Percentiles rank a stretch among this genome's conserved stretches.
These are phyloP conservation scores for Aspergillus jensenii DNA, from an alignment of 2,329 filamentous ascomycete species.

Conservation along the genomic window DNA sequence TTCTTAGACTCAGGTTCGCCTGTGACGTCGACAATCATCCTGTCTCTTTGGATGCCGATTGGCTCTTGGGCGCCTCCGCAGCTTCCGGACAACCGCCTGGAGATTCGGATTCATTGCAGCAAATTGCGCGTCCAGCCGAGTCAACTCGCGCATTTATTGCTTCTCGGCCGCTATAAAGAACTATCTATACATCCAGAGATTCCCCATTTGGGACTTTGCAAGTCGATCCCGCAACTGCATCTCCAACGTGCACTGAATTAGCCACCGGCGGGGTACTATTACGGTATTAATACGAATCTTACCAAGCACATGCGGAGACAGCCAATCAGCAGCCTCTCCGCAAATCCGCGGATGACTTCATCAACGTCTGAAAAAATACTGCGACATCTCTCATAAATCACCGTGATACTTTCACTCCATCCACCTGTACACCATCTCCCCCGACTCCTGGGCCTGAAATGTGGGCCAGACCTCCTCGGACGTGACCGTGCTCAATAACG, in stretches of 20 bases:
- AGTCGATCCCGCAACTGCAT: no score
- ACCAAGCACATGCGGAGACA: neutral
- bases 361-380: conserved; percentile 13
- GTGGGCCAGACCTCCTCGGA: neutral
- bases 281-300: neutral
- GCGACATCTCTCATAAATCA: neutral
- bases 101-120: no score
- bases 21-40: conserved; percentile 9
- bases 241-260: neutral
- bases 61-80: neutral
- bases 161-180: no score
- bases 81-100: neutral
- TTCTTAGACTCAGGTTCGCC: neutral
- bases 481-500: conserved; percentile 12
- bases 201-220: no score
- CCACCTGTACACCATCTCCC: neutral
- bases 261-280: neutral
- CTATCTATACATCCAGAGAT: no score
- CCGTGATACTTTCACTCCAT: neutral
- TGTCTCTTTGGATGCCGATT: conserved; percentile 7
- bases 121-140: no score
- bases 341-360: conserved; percentile 19
- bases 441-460: conserved; percentile 9
- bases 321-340: conserved; percentile 15
- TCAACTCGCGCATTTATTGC: no score